A percentile compares a stretch with the other conserved stretches of the same genome.
phyloP scores from a whole-genome alignment of 306 rosid species.

The Prunus campanulata region DNA sequence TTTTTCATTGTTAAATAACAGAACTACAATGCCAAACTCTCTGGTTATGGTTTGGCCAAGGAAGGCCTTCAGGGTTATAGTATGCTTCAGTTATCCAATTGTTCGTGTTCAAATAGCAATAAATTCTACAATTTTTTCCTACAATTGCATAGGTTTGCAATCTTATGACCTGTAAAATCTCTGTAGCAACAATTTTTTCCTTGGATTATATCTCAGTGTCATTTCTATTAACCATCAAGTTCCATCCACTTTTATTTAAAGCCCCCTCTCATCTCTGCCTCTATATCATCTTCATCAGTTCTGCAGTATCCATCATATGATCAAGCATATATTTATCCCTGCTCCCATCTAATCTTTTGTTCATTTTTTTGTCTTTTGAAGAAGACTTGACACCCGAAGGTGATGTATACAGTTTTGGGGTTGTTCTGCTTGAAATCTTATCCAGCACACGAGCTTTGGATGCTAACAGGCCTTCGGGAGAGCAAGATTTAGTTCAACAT shows the following conservation, averaged over 20 bases:
- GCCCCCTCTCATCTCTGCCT: too few relatives aligned
- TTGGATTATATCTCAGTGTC: too few relatives aligned
- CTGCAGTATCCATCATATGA: constrained; percentile 7
- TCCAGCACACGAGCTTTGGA: constrained; percentile 82
- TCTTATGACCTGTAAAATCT: too few relatives aligned
- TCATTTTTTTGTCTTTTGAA: constrained; percentile 29
- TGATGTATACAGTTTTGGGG: constrained; percentile 91
- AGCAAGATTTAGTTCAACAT: too few relatives aligned
- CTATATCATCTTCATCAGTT: background rate
- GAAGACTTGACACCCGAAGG: constrained; percentile 88
- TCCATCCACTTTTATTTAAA: too few relatives aligned
- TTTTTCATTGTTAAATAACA: constrained; percentile 31
- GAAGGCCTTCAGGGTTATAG: constrained; percentile 81
- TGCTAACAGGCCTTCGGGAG: constrained; percentile 44
- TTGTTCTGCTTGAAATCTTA: constrained; percentile 80
- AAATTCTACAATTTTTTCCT: too few relatives aligned
- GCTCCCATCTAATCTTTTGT: constrained; percentile 24
- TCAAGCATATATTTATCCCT: background rate
- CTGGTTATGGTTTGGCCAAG: constrained; percentile 96
- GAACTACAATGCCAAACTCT: constrained; percentile 77
- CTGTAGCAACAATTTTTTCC: too few relatives aligned
- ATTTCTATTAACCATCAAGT: too few relatives aligned
- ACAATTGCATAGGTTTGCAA: too few relatives aligned
- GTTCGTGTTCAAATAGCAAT: too few relatives aligned
- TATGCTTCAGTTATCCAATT: too few relatives aligned